Base-by-base conservation (phyloP, 2,329 filamentous ascomycete species). In the Fusarium austroafricanum region DNA sequence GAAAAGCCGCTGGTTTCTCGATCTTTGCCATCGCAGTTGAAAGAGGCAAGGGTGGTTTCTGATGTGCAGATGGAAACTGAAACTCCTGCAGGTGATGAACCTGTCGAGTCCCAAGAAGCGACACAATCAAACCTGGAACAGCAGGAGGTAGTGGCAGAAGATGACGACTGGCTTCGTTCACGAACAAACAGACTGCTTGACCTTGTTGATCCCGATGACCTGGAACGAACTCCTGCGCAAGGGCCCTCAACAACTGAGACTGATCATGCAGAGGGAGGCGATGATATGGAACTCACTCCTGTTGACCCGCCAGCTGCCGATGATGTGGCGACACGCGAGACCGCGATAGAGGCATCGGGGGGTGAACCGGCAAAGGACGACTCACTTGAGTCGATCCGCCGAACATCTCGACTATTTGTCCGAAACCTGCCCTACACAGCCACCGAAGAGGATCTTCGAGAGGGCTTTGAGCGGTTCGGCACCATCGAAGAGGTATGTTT, bases 141-240 rank as follows among this genome's bases (percentile, higher is more conserved):
- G 42, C 68, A 72, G 63, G 59, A 73, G 71, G 56, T 75, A 70
- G 81, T 82, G 50, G 83, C 89, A 5, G 90, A 91, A 21, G 94
- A 97, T 79, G 89, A 90, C 63, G 94, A 98, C 79, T 99, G 96
- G 96, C 84, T 97, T 71, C 89, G 95, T 59, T 95, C 92, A 66
- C 89, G 92, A 71, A 98, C 94, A 15, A 97, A 90, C 79, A 88
- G 95, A 73, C 82, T 97, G 47, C 84, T 97, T 50, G 96, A 95
- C 77, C 83, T 98, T 28, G 84, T 94, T 54, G 93, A 97, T 72
- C 91, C 93, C 42, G 90, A 90, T 61, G 87, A 91, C 61, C 70
- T 80, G 60, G 70, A 75, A 55, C 66, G 69, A 61, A 61, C 61
- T 31, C 56, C 49, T 43, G 29, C 37, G 52, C 72, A 66, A 73